These are phyloP conservation scores for Diaporthe helianthi DNA, from an alignment of 2,329 filamentous ascomycete species.

Conservation along the genomic window DNA sequence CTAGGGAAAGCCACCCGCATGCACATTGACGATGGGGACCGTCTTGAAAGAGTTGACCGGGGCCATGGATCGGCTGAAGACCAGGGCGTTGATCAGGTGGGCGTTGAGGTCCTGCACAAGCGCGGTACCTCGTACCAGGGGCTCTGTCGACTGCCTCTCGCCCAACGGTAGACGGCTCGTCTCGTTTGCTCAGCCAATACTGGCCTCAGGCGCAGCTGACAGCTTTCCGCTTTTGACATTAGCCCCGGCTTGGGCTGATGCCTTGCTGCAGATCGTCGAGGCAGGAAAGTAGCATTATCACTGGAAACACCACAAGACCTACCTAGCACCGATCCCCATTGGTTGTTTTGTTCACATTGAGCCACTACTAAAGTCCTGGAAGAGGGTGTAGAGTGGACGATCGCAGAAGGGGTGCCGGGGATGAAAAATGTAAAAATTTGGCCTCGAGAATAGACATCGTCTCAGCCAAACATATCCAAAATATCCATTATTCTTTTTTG, in stretches of 20 bases:
- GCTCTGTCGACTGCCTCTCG: slow-evolving; percentile 18
- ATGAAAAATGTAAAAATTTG: slow-evolving; percentile 10
- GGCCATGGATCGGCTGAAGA: slow-evolving; percentile 17
- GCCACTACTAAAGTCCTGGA: slow-evolving; percentile 9
- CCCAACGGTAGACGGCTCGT: slow-evolving; percentile 30
- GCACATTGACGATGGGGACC: not conserved
- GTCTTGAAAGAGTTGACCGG: not conserved
- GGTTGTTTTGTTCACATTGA: slow-evolving; percentile 15
- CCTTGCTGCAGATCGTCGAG: slow-evolving; percentile 32
- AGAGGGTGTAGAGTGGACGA: slow-evolving; percentile 6
- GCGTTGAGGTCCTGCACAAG: slow-evolving; percentile 12
- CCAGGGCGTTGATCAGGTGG: not conserved
- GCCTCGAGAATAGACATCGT: not conserved
- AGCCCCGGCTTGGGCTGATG: slow-evolving; percentile 19
- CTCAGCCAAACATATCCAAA: not conserved
- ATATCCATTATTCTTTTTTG: not conserved
- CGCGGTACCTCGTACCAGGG: slow-evolving; percentile 22
- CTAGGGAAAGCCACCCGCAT: not conserved
- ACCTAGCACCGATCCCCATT: slow-evolving; percentile 12
- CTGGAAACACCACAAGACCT: not conserved
- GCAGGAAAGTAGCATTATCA: slow-evolving; percentile 24
- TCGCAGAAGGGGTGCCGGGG: not conserved
- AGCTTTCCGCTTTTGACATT: slow-evolving; percentile 8
- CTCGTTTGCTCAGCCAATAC: slow-evolving; percentile 19
- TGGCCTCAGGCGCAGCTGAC: slow-evolving; percentile 28